Evolutionary conservation across 345 rosid genomes (phyloP), one percentile per base, ranked within the genome.

Genomic region (Populus alba): DNA sequence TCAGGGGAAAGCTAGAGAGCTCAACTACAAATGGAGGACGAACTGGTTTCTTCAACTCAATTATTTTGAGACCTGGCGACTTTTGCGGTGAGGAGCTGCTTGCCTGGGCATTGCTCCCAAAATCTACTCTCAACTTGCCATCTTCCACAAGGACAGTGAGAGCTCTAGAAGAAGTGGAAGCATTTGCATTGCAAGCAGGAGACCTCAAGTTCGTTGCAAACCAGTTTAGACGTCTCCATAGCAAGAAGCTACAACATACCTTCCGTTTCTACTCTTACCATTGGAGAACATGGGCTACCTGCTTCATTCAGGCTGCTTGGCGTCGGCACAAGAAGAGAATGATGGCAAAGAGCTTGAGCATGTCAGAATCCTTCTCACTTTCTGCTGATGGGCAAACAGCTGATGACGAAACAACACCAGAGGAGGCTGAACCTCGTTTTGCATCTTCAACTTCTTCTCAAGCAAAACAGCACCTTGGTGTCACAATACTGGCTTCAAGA

Each of bases 241-340:
- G 98, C 88, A 95, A 95, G 90, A 92, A 89, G 83, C 92, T 93
- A 78, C 99, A 95, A 68, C 99, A 93, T 78, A 92, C 98, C 1
- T 92, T 95, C 79, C 86, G 97, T 62, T 93, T 92, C 69, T 90
- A 93, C 81, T 95, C 99, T 68, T 88, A 93, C 79, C 99, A 95
- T 73, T 93, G 99, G 99, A 90, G 99, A 83, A 92, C 94, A 67
- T 95, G 98, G 98, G 98, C 91, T 23, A 93, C 96, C 45, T 93
- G 98, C 82, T 95, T 93, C 80, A 92, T 93, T 77, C 98, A 93
- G 83, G 97, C 97, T 1, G 97, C 98, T 47, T 95, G 98, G 99
- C 88, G 87, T 7, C 87, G 95, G 38, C 80, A 90, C 83, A 92
- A 86, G 84, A 92, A 87, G 87, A 87, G 94, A 83, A 78, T 62